Percentiles rank a stretch among this genome's conserved stretches.
Conservation (phyloP, 768 basidiomycete genomes). For the Macrolepiota dolichaula region DNA sequence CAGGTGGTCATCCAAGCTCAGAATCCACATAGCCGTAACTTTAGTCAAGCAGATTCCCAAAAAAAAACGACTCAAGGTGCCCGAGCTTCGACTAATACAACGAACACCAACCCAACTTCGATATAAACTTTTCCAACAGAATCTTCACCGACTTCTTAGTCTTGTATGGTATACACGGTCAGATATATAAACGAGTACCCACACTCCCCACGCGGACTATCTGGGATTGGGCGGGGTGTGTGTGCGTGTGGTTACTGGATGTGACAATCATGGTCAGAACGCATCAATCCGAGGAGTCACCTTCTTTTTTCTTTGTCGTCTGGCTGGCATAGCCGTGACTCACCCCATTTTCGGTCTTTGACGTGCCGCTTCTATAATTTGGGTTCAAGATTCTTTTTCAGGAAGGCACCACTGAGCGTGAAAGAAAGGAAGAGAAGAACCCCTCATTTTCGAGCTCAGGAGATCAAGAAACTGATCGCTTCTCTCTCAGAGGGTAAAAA, state of each 20-base stretch:
- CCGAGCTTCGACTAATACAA: not conserved
- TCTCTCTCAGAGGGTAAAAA: not conserved
- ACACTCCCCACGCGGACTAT: not conserved
- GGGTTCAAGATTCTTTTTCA: not conserved
- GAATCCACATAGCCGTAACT: not conserved
- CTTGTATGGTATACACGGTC: slow-evolving; percentile 1
- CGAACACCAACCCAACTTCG: not conserved
- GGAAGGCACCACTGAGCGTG: not conserved
- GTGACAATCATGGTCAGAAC: not conserved
- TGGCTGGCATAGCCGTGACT: not conserved
- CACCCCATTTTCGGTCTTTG: not conserved
- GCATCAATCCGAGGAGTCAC: not conserved
- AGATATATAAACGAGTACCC: not conserved
- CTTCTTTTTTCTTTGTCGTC: not conserved
- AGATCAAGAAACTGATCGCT: not conserved
- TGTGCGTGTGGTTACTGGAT: no score
- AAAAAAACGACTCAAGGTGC: not conserved
- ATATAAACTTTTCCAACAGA: not conserved
- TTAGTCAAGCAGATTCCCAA: not conserved
- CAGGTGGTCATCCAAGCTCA: not conserved
- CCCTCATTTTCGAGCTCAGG: not conserved
- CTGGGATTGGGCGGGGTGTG: not conserved
- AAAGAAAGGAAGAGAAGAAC: not conserved
- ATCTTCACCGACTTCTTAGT: slow-evolving; percentile 1
- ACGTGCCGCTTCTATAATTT: not conserved